Base-by-base conservation (phyloP, 345 rosid genomes). In the Anastatica hierochuntica region DNA sequence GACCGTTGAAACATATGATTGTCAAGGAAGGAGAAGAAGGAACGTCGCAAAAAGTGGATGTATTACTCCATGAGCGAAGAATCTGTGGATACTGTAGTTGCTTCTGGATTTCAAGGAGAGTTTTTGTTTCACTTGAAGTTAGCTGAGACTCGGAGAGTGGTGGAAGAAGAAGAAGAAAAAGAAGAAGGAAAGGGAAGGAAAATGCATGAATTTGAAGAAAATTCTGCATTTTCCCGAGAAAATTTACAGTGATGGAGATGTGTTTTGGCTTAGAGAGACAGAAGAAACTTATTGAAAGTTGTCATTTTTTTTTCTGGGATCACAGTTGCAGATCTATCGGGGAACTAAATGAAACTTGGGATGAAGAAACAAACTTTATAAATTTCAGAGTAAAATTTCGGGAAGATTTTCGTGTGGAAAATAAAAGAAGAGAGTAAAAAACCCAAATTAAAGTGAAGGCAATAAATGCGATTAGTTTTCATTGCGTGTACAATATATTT, bases 1-100 rank as follows among this genome's bases (percentile, higher is more conserved):
- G 84, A 49, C 54, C 43, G 33, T 74, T 49, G 19, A 74, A 54
- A 68, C 96, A 90, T 54, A 69, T 68, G 67, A 87, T 48, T 52
- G 56, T 71, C 31, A 90, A 74, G 26, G 83, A 79, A 64, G 77
- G 58, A 16, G 95, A 82, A 20, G 69, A 44, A 34, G 88, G 90
- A 45, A 81, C 63, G 62, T 72, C 60, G 35, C 95, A 90, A 76
- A 87, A 84, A 63, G 77, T 77, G 62, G 90, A 78, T 76, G 82
- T 87, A 4, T 75, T 78, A 14, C 56, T 77, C 96, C 96, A 90
- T 63, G 79, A 69, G 21, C 69, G 83, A 70, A 90, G 85, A 67
- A 58, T 67, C 12, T 69, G 55, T 6, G 98, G 95, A 64, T 82
- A 79, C 43, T 90, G 84, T 4, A 90, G 76, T 15, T 73, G 81